These are phyloP conservation scores for Chloromonas sp. DNA, from an alignment of 163 green algal genomes.

Conservation along the genomic window DNA sequence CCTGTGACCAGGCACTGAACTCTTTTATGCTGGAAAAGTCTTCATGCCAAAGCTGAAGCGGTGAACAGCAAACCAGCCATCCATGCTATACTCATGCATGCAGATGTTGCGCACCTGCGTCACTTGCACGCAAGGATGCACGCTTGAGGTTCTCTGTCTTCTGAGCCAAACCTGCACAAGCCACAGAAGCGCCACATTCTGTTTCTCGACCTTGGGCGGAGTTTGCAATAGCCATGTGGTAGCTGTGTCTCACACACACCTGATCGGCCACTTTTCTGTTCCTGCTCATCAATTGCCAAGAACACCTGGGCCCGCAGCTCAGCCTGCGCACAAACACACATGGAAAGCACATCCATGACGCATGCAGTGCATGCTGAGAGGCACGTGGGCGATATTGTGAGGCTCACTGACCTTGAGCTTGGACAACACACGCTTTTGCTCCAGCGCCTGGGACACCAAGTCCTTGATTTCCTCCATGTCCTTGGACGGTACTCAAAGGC, in stretches of 20 bases:
- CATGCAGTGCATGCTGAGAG: not conserved
- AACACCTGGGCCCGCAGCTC: slow-evolving; percentile 46
- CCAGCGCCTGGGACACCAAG: slow-evolving; percentile 11
- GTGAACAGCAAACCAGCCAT: not conserved
- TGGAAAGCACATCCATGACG: too few species aligned
- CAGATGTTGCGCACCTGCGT: too few species aligned
- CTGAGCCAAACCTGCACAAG: too few species aligned
- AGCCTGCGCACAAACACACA: not conserved
- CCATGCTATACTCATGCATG: too few species aligned
- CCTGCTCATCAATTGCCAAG: slow-evolving; percentile 40
- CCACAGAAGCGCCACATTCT: too few species aligned
- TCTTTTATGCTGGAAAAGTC: not conserved
- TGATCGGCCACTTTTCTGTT: slow-evolving; percentile 16
- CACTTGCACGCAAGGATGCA: not conserved
- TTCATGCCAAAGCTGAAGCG: not conserved
- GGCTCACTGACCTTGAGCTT: slow-evolving; percentile 5
- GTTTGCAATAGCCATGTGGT: too few species aligned
- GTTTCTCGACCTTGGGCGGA: too few species aligned
- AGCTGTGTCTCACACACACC: slow-evolving; percentile 10
- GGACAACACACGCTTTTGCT: slow-evolving; percentile 16
- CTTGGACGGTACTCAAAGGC: not conserved
- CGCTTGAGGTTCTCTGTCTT: too few species aligned
- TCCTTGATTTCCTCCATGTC: slow-evolving; percentile 22
- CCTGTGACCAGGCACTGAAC: not conserved
- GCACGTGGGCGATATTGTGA: not conserved